These are phyloP conservation scores for Paxillus rubicundulus DNA, from an alignment of 768 basidiomycete species.

Conservation along the genomic window DNA sequence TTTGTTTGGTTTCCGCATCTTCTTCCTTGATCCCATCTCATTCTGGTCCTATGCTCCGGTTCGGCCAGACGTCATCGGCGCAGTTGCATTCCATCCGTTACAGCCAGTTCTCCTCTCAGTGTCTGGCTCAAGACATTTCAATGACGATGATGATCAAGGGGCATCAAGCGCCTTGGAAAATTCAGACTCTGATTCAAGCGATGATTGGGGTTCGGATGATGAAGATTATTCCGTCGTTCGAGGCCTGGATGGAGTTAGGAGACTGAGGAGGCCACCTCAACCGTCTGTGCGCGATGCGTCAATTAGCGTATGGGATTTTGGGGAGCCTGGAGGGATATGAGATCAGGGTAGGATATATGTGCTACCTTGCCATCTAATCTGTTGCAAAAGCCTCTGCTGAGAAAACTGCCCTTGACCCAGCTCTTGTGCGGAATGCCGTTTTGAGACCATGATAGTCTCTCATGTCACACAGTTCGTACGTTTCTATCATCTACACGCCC, in stretches of 20 bases:
- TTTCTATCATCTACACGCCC: too few species aligned
- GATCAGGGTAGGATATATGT: too few species aligned
- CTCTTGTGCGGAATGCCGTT: too few species aligned
- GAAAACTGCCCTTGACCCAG: too few species aligned
- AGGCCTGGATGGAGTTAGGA: neutral
- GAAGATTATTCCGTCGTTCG: neutral
- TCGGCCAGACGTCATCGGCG: constrained; percentile 59
- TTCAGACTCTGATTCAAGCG: constrained; percentile 18
- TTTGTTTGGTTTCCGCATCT: neutral
- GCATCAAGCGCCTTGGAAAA: neutral
- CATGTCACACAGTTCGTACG: too few species aligned
- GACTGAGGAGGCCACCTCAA: constrained; percentile 10
- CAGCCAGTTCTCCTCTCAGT: constrained; percentile 56
- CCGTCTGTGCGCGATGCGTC: constrained; percentile 27
- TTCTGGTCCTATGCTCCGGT: neutral
- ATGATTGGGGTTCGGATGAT: neutral
- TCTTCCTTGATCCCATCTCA: neutral
- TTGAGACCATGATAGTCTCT: too few species aligned
- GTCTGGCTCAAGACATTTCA: constrained; percentile 79
- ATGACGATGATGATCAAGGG: constrained; percentile 3
- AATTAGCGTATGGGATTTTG: constrained; percentile 27
- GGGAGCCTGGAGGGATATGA: neutral
- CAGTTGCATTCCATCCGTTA: constrained; percentile 70
- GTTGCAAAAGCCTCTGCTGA: too few species aligned
- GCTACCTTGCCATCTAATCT: too few species aligned